These are phyloP conservation scores for Esteya vermicola DNA, from an alignment of 2,329 filamentous ascomycete species.

Conservation along the genomic window DNA sequence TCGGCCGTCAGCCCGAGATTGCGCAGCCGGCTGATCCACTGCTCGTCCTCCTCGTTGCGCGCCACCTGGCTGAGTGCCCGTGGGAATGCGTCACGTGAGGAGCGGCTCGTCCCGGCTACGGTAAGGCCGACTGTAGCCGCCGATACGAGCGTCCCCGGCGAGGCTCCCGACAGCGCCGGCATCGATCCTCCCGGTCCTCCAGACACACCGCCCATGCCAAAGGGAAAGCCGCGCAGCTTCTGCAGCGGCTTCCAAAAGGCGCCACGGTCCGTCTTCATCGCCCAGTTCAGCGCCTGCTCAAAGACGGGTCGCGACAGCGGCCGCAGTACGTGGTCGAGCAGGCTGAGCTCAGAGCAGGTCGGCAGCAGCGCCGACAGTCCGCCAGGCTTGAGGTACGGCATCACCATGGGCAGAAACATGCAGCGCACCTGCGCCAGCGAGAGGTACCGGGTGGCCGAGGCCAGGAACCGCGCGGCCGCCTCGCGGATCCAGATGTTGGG, in stretches of 20 bases:
- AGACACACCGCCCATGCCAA: slow-evolving; percentile 41
- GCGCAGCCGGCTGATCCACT: slow-evolving; percentile 75
- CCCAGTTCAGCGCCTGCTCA: slow-evolving; percentile 79
- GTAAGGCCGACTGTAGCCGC: too few species aligned
- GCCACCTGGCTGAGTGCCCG: slow-evolving; percentile 47
- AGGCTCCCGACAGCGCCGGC: not conserved
- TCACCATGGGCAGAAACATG: slow-evolving; percentile 66
- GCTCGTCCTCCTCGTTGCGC: slow-evolving; percentile 85
- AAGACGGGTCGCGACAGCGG: slow-evolving; percentile 68
- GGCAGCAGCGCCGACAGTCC: slow-evolving; percentile 38
- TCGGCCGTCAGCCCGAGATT: slow-evolving; percentile 71
- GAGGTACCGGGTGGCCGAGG: slow-evolving; percentile 60
- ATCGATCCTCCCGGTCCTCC: not conserved
- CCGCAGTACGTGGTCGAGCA: slow-evolving; percentile 73
- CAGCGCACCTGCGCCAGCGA: slow-evolving; percentile 71
- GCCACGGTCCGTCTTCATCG: slow-evolving; percentile 63
- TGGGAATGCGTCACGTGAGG: slow-evolving; percentile 39
- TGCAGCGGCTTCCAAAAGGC: slow-evolving; percentile 74
- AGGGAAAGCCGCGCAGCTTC: slow-evolving; percentile 48
- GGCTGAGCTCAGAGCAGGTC: slow-evolving; percentile 42
- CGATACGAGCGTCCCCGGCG: not conserved
- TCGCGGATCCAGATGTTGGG: slow-evolving; percentile 93
- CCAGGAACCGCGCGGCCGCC: slow-evolving; percentile 71
- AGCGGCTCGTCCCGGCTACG: too few species aligned
- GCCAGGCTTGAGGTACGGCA: slow-evolving; percentile 66